Conservation (phyloP, 805 yeast genomes). For the Pichia eremophila region DNA sequence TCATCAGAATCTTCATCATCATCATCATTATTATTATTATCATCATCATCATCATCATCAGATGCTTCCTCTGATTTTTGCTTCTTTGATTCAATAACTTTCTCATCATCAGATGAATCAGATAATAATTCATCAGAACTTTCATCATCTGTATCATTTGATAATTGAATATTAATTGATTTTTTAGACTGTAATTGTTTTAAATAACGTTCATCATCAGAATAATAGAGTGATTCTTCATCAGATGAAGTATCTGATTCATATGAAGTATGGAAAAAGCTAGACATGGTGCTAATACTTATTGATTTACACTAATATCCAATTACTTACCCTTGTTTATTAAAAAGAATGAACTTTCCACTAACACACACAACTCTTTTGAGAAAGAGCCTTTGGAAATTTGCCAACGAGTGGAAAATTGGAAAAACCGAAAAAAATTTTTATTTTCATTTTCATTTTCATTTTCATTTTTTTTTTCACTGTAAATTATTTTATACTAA, state of each 20-base stretch:
- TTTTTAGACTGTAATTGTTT: slow-evolving; percentile 15
- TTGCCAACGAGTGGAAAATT: too few relatives aligned
- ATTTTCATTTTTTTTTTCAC: too few relatives aligned
- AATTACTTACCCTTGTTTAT: too few relatives aligned
- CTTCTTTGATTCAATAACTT: not conserved
- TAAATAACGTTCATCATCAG: slow-evolving; percentile 47
- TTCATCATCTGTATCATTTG: slow-evolving; percentile 5
- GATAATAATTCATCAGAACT: slow-evolving; percentile 6
- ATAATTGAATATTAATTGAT: not conserved
- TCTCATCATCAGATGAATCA: slow-evolving; percentile 5
- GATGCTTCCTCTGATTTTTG: too few relatives aligned
- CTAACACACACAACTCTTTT: too few relatives aligned
- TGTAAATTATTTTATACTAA: too few relatives aligned
- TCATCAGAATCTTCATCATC: slow-evolving; percentile 29
- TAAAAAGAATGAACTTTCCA: too few relatives aligned
- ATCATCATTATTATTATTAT: slow-evolving; percentile 2
- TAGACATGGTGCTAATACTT: slow-evolving; percentile 49
- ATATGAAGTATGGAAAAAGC: slow-evolving; percentile 69
- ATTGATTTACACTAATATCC: too few relatives aligned
- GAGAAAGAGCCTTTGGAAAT: too few relatives aligned
- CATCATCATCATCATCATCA: slow-evolving; percentile 1
- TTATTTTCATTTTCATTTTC: too few relatives aligned
- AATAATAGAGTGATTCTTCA: slow-evolving; percentile 43
- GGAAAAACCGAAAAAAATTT: too few relatives aligned
- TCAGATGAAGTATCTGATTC: slow-evolving; percentile 46